These are phyloP conservation scores for Pluteus cervinus DNA, from an alignment of 768 basidiomycete species.

Conservation along the genomic window DNA sequence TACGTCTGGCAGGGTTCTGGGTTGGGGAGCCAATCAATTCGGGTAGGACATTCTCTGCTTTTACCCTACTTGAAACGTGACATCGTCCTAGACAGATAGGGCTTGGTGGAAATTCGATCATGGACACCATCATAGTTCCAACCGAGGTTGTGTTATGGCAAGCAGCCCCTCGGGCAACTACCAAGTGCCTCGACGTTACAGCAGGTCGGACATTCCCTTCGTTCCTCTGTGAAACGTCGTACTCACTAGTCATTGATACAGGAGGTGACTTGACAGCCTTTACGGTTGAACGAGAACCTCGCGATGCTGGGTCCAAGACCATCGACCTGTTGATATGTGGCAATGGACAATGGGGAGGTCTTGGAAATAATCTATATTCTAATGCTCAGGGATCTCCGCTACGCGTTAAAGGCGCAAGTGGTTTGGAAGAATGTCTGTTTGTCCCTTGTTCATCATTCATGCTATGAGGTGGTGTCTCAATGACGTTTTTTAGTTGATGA, in stretches of 20 bases:
- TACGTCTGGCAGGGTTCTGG: constrained; percentile 64
- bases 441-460: constrained; percentile 1
- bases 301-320: constrained; percentile 17
- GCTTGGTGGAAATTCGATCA: constrained; percentile 53
- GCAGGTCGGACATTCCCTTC: constrained; percentile 45
- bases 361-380: constrained; percentile 64
- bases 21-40: constrained; percentile 86
- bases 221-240: not conserved
- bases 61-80: constrained; percentile 3
- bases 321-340: constrained; percentile 66
- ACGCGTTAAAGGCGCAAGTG: constrained; percentile 75
- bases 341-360: constrained; percentile 78
- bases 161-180: constrained; percentile 42
- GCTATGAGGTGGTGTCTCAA: not conserved
- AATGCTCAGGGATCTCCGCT: constrained; percentile 67
- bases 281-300: constrained; percentile 50
- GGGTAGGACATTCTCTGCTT: constrained; percentile 45
- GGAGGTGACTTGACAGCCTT: constrained; percentile 79
- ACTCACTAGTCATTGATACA: constrained; percentile 13
- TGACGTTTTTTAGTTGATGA: constrained; percentile 54
- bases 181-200: constrained; percentile 57
- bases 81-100: constrained; percentile 66
- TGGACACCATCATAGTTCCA: constrained; percentile 72
- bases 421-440: constrained; percentile 76
- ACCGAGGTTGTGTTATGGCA: constrained; percentile 79